Evolutionary conservation across 805 yeast genomes (phyloP), one percentile per base, ranked within the genome.

Genomic region (Candida silvatica): DNA sequence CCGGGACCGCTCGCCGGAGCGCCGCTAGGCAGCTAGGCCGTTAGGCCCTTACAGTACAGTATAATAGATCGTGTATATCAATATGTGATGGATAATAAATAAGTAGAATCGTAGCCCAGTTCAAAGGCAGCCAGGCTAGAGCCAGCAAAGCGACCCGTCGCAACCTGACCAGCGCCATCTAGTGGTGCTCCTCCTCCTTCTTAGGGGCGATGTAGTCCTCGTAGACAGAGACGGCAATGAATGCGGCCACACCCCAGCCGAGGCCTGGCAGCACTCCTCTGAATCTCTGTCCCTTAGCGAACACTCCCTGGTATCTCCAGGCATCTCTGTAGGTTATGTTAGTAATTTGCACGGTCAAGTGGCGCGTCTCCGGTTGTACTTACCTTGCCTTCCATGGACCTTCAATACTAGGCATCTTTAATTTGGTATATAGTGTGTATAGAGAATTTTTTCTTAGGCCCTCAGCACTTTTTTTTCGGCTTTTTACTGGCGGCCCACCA

Each of bases 301-400:
- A 85, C 35, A 77, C 83, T 40, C 92, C 94, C 51, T 76, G 79
- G 61, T 77, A 80, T 68, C 94, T 78, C 95, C 95, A 84, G 31
- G 94, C 92, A 56, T 84, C 94, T 69, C 94, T 79, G 44, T 24
- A 16, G 22, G 6, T 22, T 12, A 11, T 29, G 36, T 31, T 31
- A 31, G 34, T 31, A 31, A 5, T 17, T 6, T 12, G 33, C n/a
- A 8, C 25, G n/a, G n/a, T n/a, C n/a, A n/a, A n/a, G n/a, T n/a
- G n/a, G n/a, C n/a, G n/a, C n/a, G n/a, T n/a, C n/a, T n/a, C n/a
- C n/a, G n/a, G n/a, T n/a, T n/a, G n/a, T n/a, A 48, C 58, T 37
- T 42, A 55, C 60, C 60, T 52, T 47, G 62, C 64, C 38, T 63
- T 68, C 74, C 74, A 67, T 33, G 72, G 71, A 42, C 65, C 65